Evolutionary conservation across 163 green algal genomes (phyloP), one percentile per base, ranked within the genome.

Genomic region (Chlorella variabilis): DNA sequence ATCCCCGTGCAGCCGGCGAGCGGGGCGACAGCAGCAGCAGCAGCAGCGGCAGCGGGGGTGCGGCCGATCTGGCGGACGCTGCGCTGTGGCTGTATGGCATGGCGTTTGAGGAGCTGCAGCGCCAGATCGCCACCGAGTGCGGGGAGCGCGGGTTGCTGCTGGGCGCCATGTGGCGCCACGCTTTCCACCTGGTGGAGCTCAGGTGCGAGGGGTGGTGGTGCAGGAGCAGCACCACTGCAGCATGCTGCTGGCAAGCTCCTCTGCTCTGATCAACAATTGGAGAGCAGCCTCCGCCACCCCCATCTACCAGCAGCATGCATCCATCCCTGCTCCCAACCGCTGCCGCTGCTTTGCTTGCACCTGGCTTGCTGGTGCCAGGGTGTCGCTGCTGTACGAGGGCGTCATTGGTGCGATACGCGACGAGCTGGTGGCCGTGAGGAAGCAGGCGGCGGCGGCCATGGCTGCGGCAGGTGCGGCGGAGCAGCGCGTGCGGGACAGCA

Each of bases 71-170:
- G 51, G 83, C 86, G 11, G 84, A 90, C 36, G 83, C 79, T 9
- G 83, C 75, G 13, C 76, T 90, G 80, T 90, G 83, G 83, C 38
- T 90, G 70, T 90, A 90, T 45, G 75, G 83, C 61, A 66, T 80
- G 38, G 83, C 86, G 20, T 88, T 88, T 80, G 86, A 85, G 71
- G 86, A 90, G 86, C 63, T 90, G 42, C 75, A 78, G 51, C 70
- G 83, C 33, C 79, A 86, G 65, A 66, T 90, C 33, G 75, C 70
- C 20, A 68, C 48, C 8, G 80, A 88, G 80, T 87, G 86, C 70
- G n/a, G 38, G 20, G 83, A 88, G 41, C 80, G 84, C 3, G 83
- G 58, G 17, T 76, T 86, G 62, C 67, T 88, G 75, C 83, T 90
- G 58, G 73, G 59, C 38, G 78, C 58, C 49, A 81, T 90, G 67